Conservation (phyloP, 192 early-diverging fungal species). For the Diversispora epigaea region DNA sequence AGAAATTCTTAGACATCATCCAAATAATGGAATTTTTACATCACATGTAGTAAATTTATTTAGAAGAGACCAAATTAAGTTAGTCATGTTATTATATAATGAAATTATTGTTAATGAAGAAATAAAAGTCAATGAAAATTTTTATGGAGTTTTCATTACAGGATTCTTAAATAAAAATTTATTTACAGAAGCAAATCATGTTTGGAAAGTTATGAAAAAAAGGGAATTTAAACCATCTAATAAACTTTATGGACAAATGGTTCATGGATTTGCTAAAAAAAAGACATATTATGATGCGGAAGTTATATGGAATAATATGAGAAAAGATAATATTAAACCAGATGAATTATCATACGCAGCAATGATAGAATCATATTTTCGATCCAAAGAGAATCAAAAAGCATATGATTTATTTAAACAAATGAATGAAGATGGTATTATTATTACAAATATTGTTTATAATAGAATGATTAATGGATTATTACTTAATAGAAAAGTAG, state of each 20-base stretch:
- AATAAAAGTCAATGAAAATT: not conserved
- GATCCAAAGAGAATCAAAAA: not conserved
- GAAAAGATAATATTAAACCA: constrained; percentile 16
- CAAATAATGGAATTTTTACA: too few species aligned
- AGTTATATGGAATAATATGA: constrained; percentile 22
- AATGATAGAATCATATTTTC: constrained; percentile 23
- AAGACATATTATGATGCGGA: not conserved
- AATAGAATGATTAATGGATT: constrained; percentile 32
- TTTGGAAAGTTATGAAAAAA: constrained; percentile 11
- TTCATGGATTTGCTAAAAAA: constrained; percentile 21
- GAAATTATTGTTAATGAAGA: not conserved
- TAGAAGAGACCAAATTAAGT: too few species aligned
- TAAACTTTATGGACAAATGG: constrained; percentile 4
- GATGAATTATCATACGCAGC: constrained; percentile 17
- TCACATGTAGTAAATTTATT: too few species aligned
- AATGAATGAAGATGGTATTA: constrained; percentile 20
- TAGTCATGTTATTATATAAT: too few species aligned
- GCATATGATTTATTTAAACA: constrained; percentile 11
- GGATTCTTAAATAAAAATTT: constrained; percentile 22
- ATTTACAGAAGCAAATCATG: not conserved
- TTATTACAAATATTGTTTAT: constrained; percentile 1
- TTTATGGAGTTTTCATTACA: constrained; percentile 14
- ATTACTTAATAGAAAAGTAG: not conserved
- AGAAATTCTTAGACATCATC: too few species aligned
- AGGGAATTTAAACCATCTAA: not conserved